Evolutionary conservation across 1,284 basidiomycete species (phyloP), one percentile per base, ranked within the genome.

Genomic region (Tylopilus sp.): DNA sequence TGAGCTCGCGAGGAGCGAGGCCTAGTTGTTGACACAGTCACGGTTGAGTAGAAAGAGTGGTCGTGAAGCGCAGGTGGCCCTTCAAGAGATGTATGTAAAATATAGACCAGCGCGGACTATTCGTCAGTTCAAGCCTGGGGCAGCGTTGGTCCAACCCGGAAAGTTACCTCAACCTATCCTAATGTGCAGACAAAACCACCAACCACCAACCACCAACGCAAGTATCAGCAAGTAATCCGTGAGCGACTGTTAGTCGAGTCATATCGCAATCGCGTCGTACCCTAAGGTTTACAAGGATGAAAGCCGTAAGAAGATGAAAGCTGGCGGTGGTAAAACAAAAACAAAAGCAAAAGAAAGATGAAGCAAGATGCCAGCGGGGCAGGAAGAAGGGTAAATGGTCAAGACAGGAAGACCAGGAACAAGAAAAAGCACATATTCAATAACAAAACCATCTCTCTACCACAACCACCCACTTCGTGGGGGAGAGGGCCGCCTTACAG

Each of bases 381-480:
- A 48, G 34, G 49, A 44, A 44, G 21, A 52, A 44, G n/a, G 44
- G 16, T 12, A 21, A 37, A 47, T 38, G 36, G 34, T 48, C 48
- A 51, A 58, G 41, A 42, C 29, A n/a, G 30, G 28, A 39, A 16
- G 25, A 7, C 3, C 16, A 25, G 41, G n/a, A 39, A 47, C 44
- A 46, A 55, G 51, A 53, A 52, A 41, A 46, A 28, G 43, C 12
- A 42, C 44, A 35, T 44, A 55, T 47, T 57, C 63, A 48, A 45
- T 44, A 45, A 52, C 28, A 49, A 55, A 58, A 44, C 30, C 44
- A 45, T 43, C 39, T 30, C 34, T 62, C 62, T 67, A 65, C 63
- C 63, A 65, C 44, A 65, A 51, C 63, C 63, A 65, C 8, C 63
- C 63, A 49, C 41, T 50, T 36, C 66, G 55, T 34, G 60, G 49